A percentile compares a stretch with the other conserved stretches of the same genome.
These are phyloP conservation scores for Pythium scleroteichum DNA, from an alignment of 352 stramenopile genomes.

Conservation along the genomic window DNA sequence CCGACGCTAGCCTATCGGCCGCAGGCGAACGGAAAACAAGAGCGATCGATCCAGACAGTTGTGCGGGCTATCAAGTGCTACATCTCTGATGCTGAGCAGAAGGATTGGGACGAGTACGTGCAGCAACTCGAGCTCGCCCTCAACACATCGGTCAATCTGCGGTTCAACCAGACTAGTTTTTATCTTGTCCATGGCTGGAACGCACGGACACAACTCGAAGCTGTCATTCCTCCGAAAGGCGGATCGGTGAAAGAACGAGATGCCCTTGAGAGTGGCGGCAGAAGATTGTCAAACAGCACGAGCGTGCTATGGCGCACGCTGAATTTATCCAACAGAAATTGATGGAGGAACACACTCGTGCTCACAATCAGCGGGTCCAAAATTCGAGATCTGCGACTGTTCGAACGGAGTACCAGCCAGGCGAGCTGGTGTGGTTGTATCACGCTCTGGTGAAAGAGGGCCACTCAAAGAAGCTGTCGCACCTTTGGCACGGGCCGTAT, in stretches of 20 bases:
- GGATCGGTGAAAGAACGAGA: not conserved
- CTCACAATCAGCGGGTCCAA: not conserved
- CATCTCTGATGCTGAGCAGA: not conserved
- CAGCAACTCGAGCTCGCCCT: not conserved
- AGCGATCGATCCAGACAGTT: not conserved
- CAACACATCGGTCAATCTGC: not conserved
- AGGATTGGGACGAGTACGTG: not conserved
- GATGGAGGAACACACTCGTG: slow-evolving; percentile 4
- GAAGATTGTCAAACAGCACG: not conserved
- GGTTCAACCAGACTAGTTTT: not conserved
- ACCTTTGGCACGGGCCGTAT: slow-evolving; percentile 18
- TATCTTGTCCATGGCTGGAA: slow-evolving; percentile 4
- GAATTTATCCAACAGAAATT: slow-evolving; percentile 10
- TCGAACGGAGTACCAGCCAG: slow-evolving; percentile 1
- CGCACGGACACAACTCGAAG: not conserved
- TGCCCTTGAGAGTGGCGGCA: not conserved
- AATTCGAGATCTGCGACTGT: not conserved
- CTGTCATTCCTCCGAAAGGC: not conserved
- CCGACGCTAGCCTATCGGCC: not conserved
- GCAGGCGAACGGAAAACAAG: slow-evolving; percentile 2
- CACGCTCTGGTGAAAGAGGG: not conserved
- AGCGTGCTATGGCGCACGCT: not conserved
- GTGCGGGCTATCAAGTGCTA: not conserved
- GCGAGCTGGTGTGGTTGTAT: slow-evolving; percentile 16
- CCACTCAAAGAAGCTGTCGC: slow-evolving; percentile 3